A percentile compares a stretch with the other conserved stretches of the same genome.
phyloP scores from a whole-genome alignment of 129 eudicot species.

The Artemisia tridentata region DNA sequence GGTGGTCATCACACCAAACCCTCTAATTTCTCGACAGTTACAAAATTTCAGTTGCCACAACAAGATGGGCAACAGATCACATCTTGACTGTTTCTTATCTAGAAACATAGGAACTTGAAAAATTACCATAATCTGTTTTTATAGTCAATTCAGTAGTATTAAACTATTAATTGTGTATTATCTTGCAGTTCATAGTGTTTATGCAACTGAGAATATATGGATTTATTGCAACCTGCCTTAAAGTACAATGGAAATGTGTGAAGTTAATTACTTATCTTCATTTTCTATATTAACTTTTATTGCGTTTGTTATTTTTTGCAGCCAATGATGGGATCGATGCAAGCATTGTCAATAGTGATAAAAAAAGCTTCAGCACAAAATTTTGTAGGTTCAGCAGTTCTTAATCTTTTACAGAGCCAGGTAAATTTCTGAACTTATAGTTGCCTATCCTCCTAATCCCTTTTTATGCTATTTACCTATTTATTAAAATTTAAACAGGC shows the following conservation, averaged over 20 bases:
- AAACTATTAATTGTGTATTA: background rate
- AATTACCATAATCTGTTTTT: background rate
- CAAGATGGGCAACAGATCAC: background rate
- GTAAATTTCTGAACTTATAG: constrained; percentile 29
- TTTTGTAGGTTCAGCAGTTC: constrained; percentile 79
- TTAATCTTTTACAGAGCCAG: constrained; percentile 95
- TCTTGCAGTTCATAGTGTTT: constrained; percentile 11
- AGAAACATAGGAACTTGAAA: background rate
- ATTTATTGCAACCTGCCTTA: constrained; percentile 1
- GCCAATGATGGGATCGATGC: constrained; percentile 98
- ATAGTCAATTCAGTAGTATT: background rate
- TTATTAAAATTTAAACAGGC: constrained; percentile 45
- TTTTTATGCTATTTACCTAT: constrained; percentile 6
- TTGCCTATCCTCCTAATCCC: background rate
- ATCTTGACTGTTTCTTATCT: background rate
- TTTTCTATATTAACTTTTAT: background rate
- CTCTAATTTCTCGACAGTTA: background rate
- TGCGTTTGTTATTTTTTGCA: constrained; percentile 27
- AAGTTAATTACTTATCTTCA: background rate
- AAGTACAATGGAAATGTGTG: constrained; percentile 13
- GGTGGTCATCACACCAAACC: background rate
- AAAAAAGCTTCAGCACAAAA: constrained; percentile 65
- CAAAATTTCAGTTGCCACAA: background rate
- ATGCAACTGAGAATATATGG: constrained; percentile 6
- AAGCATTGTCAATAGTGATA: constrained; percentile 68